These are phyloP conservation scores for Colletotrichum tropicicola DNA, from an alignment of 2,329 filamentous ascomycete genomes.

Conservation along the genomic window DNA sequence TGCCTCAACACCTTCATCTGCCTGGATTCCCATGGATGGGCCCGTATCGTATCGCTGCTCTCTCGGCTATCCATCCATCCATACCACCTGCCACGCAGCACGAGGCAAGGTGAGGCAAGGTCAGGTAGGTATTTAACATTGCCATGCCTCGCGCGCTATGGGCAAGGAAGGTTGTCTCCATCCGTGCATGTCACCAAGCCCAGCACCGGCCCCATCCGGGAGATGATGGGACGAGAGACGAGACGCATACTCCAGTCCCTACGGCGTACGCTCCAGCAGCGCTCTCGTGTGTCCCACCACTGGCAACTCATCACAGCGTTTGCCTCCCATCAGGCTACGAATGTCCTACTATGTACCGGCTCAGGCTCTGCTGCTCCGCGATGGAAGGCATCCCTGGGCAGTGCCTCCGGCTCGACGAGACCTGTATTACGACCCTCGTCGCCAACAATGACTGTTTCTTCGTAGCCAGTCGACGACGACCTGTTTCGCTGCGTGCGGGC, in stretches of 20 bases:
- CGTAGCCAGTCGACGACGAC: not conserved
- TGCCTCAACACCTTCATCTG: slow-evolving; percentile 17
- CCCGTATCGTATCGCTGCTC: not conserved
- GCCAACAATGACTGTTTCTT: not conserved
- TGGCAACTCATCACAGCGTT: not conserved
- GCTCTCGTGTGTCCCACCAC: too few relatives aligned
- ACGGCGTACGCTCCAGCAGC: not conserved
- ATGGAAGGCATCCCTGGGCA: not conserved
- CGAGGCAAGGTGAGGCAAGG: not conserved
- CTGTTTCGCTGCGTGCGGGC: slow-evolving; percentile 3
- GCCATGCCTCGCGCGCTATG: slow-evolving; percentile 2
- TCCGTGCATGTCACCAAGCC: slow-evolving; percentile 17
- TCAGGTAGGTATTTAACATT: not conserved
- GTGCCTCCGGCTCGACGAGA: not conserved
- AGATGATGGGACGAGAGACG: slow-evolving; percentile 28
- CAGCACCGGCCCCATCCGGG: slow-evolving; percentile 22
- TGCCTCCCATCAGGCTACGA: not conserved
- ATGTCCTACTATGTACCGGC: too few relatives aligned
- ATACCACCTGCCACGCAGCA: not conserved
- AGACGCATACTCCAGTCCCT: slow-evolving; percentile 1
- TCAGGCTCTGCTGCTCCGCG: too few relatives aligned
- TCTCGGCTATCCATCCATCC: not conserved
- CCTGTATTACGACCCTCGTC: not conserved
- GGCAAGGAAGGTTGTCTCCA: slow-evolving; percentile 4
- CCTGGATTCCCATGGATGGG: slow-evolving; percentile 12